A percentile compares a stretch with the other conserved stretches of the same genome.
These are phyloP conservation scores for Saccharum spontaneum DNA, from an alignment of 176 grass and related monocot genomes.

Conservation along the genomic window DNA sequence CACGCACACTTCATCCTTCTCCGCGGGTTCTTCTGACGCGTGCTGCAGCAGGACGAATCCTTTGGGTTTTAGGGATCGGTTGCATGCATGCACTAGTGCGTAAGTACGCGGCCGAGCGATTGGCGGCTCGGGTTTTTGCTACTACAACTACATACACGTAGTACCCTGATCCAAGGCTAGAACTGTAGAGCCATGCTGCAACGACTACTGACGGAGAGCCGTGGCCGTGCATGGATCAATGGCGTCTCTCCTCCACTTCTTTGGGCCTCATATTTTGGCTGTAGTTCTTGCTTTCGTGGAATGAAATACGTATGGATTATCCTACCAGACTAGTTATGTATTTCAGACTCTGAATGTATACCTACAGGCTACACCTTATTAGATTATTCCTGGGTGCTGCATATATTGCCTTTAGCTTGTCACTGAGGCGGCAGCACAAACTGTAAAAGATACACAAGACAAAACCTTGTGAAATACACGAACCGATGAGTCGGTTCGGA, in stretches of 20 bases:
- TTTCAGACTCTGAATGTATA: not conserved
- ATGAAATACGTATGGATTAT: constrained; percentile 25
- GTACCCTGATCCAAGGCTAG: constrained; percentile 42
- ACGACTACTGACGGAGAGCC: not conserved
- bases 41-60: not conserved
- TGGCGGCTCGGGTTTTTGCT: not conserved
- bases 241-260: not conserved
- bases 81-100: constrained; percentile 16
- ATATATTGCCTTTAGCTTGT: not conserved
- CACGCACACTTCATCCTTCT: not conserved
- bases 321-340: not conserved
- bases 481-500: not conserved
- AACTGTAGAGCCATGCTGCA: constrained; percentile 33
- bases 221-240: not conserved
- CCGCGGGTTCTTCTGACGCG: not conserved
- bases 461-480: not conserved
- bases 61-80: constrained; percentile 10
- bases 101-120: not conserved
- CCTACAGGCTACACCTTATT: not conserved
- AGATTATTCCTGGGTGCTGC: not conserved
- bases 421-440: not conserved
- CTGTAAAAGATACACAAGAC: not conserved
- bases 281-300: constrained; percentile 46
- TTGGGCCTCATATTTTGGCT: constrained; percentile 33
- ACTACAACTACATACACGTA: not conserved